Conservation (phyloP, 371 early-diverging fungal species). For the Massospora cicadina region DNA sequence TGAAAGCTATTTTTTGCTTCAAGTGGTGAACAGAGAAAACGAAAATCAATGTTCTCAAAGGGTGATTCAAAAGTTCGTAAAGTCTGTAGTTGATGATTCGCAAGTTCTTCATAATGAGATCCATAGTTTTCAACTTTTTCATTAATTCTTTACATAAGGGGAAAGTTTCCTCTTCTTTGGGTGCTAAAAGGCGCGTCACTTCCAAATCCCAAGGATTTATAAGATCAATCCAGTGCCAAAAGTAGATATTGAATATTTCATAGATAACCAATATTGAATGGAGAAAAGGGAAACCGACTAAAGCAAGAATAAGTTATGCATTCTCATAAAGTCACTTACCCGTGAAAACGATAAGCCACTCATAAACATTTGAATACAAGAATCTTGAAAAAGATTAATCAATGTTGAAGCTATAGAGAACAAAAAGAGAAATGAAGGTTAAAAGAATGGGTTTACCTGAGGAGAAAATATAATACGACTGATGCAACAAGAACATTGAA, state of each 20-base stretch:
- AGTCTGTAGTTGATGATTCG: neutral
- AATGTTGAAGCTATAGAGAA: neutral
- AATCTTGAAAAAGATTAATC: neutral
- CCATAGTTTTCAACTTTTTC: neutral
- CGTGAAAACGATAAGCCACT: neutral
- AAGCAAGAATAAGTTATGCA: neutral
- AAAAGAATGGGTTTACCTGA: neutral
- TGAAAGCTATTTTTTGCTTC: neutral
- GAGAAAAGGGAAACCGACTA: neutral
- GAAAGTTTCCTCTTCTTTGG: neutral
- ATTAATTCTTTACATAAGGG: neutral
- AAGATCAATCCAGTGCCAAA: neutral
- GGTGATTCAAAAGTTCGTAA: neutral
- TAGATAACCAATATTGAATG: neutral
- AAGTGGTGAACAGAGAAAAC: neutral
- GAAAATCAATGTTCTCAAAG: neutral
- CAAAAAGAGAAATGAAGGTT: neutral
- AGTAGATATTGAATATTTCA: neutral
- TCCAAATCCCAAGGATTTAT: neutral
- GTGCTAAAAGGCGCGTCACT: neutral
- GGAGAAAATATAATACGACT: neutral
- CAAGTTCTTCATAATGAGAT: neutral
- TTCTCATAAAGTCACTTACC: neutral
- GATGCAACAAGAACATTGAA: neutral
- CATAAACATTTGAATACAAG: neutral